Conservation (phyloP, 2,329 filamentous ascomycete genomes). For the Claviceps sp. region DNA sequence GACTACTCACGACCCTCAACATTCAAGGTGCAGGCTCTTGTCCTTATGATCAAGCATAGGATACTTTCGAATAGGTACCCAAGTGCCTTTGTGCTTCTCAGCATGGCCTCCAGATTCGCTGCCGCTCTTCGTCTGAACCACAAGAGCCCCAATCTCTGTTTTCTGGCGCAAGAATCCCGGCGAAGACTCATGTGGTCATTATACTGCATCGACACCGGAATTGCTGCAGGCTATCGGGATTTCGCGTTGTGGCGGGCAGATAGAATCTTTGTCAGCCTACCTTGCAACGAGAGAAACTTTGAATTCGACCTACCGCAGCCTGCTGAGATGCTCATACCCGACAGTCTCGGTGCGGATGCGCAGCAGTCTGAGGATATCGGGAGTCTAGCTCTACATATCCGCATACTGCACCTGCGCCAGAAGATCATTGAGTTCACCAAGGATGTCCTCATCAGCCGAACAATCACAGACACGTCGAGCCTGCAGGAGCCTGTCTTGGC, state of each 20-base stretch:
- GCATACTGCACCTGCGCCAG: conserved; percentile 40
- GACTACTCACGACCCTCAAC: conserved; percentile 43
- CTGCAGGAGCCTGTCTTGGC: conserved; percentile 30
- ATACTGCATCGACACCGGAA: conserved; percentile 28
- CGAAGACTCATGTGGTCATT: conserved; percentile 31
- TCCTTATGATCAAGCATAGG: conserved; percentile 31
- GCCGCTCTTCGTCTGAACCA: conserved; percentile 30
- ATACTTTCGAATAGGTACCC: conserved; percentile 30
- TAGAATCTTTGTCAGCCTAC: conserved; percentile 27
- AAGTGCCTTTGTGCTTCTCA: conserved; percentile 31
- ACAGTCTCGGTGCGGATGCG: conserved; percentile 27
- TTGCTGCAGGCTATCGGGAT: conserved; percentile 29
- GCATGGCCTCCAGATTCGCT: conserved; percentile 29
- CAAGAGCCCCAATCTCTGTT: conserved; percentile 25
- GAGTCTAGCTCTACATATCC: conserved; percentile 41
- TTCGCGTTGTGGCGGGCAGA: conserved; percentile 30
- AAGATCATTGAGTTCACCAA: conserved; percentile 41
- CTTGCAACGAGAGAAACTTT: conserved; percentile 31
- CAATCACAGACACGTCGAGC: conserved; percentile 26
- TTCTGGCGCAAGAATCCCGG: conserved; percentile 28
- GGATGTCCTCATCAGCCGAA: conserved; percentile 21
- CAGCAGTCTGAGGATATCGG: conserved; percentile 36
- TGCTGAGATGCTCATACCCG: conserved; percentile 36
- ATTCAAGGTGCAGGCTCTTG: conserved; percentile 37
- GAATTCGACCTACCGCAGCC: conserved; percentile 44